These are phyloP conservation scores for Chrysopogon serrulatus DNA, from an alignment of 176 grass and related monocot species.

Conservation along the genomic window DNA sequence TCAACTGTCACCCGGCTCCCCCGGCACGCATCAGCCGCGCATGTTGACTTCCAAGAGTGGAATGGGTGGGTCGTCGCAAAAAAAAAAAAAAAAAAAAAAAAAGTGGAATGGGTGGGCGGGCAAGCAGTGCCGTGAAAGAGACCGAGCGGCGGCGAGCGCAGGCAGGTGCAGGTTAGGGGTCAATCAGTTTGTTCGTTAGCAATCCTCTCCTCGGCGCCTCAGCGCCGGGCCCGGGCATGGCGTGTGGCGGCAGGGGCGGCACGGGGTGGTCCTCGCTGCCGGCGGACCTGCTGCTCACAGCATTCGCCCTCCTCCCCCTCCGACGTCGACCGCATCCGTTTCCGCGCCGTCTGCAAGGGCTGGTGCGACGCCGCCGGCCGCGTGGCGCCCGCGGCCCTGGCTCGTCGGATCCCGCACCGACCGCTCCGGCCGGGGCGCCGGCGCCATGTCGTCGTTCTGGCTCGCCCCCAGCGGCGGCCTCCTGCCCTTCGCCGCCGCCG, in stretches of 20 bases:
- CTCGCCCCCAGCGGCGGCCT: constrained; percentile 19
- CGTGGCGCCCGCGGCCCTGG: constrained; percentile 45
- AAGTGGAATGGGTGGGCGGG: not conserved
- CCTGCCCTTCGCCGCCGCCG: constrained; percentile 21
- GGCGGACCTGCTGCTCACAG: constrained; percentile 19
- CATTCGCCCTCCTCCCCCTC: constrained; percentile 25
- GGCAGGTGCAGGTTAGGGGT: not conserved
- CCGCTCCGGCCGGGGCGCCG: constrained; percentile 7
- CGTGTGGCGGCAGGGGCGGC: not conserved
- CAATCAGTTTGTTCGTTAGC: not conserved
- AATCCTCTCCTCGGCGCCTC: not conserved
- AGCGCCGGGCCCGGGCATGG: not conserved
- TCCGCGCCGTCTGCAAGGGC: constrained; percentile 33
- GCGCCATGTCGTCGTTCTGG: constrained; percentile 36
- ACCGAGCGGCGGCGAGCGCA: not conserved
- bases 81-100: no score
- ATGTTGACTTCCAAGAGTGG: no score
- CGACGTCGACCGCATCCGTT: constrained; percentile 35
- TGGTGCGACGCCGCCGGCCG: constrained; percentile 24
- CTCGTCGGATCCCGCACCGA: constrained; percentile 36
- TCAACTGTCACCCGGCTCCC: not conserved
- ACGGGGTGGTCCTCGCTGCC: constrained; percentile 34
- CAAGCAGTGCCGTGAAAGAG: not conserved
- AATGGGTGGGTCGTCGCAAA: no score
- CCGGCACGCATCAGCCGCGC: not conserved